Evolutionary conservation across 345 rosid genomes (phyloP).

Genomic region (Eucalyptus rudis): DNA sequence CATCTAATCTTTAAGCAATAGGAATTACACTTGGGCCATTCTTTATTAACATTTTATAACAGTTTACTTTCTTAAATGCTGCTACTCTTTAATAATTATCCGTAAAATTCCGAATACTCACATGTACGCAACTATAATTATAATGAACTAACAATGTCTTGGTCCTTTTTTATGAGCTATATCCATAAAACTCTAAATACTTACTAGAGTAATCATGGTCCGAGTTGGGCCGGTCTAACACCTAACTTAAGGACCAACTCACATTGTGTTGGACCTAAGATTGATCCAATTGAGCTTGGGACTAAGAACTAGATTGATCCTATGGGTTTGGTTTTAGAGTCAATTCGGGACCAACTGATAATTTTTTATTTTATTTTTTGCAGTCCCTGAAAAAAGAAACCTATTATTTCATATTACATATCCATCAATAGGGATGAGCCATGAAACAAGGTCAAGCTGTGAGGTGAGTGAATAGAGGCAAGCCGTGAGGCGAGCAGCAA

Average conservation of each 20-base stretch:
- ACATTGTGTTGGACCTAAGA: too few relatives aligned
- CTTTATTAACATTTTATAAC: not conserved
- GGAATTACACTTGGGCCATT: not conserved
- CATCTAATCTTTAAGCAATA: not conserved
- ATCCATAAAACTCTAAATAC: not conserved
- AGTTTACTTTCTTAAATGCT: not conserved
- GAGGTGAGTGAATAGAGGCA: too few relatives aligned
- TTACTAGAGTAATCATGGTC: not conserved
- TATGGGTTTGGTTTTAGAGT: too few relatives aligned
- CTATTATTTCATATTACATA: too few relatives aligned
- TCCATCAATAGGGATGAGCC: too few relatives aligned
- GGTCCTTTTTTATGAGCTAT: not conserved
- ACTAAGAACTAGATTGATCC: too few relatives aligned
- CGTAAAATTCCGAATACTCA: not conserved
- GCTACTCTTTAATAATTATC: not conserved
- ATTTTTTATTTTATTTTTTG: too few relatives aligned
- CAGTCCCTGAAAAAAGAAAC: too few relatives aligned
- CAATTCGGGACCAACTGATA: too few relatives aligned
- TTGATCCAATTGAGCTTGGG: too few relatives aligned
- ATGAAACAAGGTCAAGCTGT: too few relatives aligned
- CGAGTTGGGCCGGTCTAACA: fast-evolving
- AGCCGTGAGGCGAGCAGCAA: fast-evolving
- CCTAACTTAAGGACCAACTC: fast-evolving
- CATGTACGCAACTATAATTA: not conserved
- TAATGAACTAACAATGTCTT: not conserved